Conservation (phyloP, 495 filamentous ascomycete genomes). For the Neurospora tetraspora region DNA sequence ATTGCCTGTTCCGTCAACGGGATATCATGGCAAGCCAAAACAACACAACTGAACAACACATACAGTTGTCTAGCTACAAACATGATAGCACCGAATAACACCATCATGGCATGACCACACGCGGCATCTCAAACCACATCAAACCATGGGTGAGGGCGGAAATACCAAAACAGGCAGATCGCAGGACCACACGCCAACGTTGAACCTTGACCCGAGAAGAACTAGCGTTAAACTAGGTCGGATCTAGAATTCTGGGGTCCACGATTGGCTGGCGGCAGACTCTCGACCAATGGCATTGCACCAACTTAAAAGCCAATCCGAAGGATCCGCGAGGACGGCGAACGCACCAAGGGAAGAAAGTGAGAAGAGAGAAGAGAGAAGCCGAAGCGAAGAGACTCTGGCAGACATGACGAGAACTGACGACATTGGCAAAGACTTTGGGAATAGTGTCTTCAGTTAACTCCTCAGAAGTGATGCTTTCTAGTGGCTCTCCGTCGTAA, state of each 20-base stretch:
- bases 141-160: not conserved
- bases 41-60: not conserved
- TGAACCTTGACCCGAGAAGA: not conserved
- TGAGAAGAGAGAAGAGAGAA: not conserved
- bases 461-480: not conserved
- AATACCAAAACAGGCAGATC: not conserved
- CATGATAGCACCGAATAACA: too few species aligned
- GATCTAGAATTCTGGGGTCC: not conserved
- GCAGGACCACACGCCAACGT: not conserved
- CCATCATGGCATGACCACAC: not conserved
- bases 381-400: not conserved
- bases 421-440: not conserved
- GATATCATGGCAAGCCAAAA: not conserved
- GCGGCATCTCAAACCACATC: not conserved
- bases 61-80: too few species aligned
- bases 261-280: not conserved
- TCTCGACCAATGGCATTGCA: not conserved
- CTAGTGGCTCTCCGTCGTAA: not conserved
- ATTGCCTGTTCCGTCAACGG: not conserved
- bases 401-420: not conserved
- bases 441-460: not conserved
- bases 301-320: not conserved
- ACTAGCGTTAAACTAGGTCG: not conserved
- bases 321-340: not conserved
- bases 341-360: not conserved